Conservation (phyloP, 805 yeast species). For the Teunomyces atbi region DNA sequence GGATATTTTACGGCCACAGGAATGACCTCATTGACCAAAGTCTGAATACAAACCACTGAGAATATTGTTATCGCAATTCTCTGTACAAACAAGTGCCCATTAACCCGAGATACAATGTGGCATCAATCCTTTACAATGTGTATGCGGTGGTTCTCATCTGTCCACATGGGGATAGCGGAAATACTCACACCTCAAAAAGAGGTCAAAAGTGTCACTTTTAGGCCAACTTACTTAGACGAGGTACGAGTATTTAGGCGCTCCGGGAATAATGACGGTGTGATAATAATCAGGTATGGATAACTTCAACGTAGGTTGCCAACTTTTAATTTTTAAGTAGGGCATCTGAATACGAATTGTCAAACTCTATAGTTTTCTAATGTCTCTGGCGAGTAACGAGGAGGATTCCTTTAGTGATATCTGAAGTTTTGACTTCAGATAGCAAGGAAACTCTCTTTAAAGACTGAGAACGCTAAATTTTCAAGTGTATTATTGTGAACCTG, state of each 20-base stretch:
- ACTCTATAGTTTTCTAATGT: neutral
- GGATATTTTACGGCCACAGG: neutral
- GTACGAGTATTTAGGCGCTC: neutral
- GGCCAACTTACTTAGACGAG: neutral
- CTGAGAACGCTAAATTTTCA: too few species aligned
- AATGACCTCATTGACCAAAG: conserved; percentile 1
- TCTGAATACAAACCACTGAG: neutral
- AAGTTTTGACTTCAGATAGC: too few species aligned
- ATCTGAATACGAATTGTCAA: neutral
- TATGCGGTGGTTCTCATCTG: neutral
- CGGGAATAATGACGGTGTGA: neutral
- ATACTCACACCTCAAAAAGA: neutral
- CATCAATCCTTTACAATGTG: neutral
- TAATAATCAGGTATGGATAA: neutral
- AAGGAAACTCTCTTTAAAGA: too few species aligned
- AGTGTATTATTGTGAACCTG: neutral
- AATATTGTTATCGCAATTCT: conserved; percentile 2
- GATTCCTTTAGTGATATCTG: neutral
- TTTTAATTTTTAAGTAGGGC: neutral
- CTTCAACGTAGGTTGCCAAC: neutral
- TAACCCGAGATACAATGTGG: neutral
- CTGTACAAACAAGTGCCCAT: neutral
- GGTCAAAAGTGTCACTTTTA: neutral
- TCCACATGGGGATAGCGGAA: neutral
- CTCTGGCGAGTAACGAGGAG: neutral